Evolutionary conservation across 2,329 filamentous ascomycete genomes (phyloP).

Genomic region (Cladophialophora exuberans): DNA sequence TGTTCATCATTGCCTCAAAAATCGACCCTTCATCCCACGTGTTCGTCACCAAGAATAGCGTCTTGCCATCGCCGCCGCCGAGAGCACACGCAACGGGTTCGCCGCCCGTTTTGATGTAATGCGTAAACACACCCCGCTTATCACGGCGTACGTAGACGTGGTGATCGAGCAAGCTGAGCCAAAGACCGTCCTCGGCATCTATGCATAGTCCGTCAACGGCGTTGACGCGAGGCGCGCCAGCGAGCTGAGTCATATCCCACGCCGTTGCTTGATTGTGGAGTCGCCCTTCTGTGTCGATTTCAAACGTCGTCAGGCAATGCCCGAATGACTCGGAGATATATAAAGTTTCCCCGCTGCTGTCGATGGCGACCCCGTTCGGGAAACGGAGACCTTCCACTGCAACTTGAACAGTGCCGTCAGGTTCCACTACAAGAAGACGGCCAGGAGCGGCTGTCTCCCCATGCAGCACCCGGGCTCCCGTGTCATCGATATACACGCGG

Average conservation of each 20-base stretch:
- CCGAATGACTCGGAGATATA: not conserved
- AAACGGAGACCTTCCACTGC: not conserved
- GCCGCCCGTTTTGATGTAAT: not conserved
- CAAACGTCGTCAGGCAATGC: not conserved
- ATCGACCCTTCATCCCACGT: not conserved
- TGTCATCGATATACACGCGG: conserved; percentile 1
- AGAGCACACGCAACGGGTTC: not conserved
- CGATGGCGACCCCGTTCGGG: not conserved
- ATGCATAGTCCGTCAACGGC: conserved; percentile 4
- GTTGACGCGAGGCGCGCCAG: not conserved
- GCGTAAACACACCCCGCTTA: not conserved
- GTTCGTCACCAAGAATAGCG: not conserved
- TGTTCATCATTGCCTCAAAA: not conserved
- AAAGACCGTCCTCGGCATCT: conserved; percentile 1
- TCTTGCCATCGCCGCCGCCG: conserved; percentile 1
- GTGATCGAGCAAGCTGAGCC: conserved; percentile 4
- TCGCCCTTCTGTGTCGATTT: not conserved
- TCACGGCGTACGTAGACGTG: not conserved
- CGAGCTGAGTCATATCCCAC: not conserved
- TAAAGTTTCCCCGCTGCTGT: not conserved
- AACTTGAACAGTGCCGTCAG: not conserved
- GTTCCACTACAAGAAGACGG: not conserved
- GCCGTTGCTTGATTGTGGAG: not conserved
- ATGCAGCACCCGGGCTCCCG: conserved; percentile 1
- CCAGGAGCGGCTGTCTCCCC: not conserved